A percentile compares a stretch with the other conserved stretches of the same genome.
Evolutionary conservation across 2,329 filamentous ascomycete species (phyloP).

Genomic region (Colletotrichum tanaceti): DNA sequence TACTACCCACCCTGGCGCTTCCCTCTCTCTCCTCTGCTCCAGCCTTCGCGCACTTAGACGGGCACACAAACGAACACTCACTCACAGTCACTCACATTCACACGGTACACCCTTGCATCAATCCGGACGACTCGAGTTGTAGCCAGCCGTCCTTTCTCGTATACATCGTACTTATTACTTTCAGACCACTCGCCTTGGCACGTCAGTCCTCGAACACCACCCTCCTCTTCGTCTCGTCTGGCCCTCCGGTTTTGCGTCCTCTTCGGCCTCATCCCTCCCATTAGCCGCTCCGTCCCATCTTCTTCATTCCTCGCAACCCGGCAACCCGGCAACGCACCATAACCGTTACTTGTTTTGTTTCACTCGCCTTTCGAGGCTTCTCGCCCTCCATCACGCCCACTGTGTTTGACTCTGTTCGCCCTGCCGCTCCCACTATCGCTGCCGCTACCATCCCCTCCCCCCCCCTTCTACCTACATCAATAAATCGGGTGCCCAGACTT

Average conservation of each 20-base stretch:
- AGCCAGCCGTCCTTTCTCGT: not conserved
- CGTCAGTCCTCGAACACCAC: constrained; percentile 23
- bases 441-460: constrained; percentile 2
- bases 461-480: constrained; percentile 17
- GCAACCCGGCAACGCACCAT: constrained; percentile 16
- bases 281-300: constrained; percentile 26
- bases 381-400: constrained; percentile 17
- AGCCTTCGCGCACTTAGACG: not conserved
- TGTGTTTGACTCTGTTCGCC: constrained; percentile 11
- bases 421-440: constrained; percentile 6
- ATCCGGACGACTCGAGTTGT: constrained; percentile 5
- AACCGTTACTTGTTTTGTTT: constrained; percentile 40
- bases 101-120: not conserved
- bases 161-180: too few species aligned
- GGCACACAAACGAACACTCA: not conserved
- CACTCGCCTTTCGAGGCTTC: constrained; percentile 33
- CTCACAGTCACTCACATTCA: too few species aligned
- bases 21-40: not conserved
- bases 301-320: constrained; percentile 22
- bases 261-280: constrained; percentile 2
- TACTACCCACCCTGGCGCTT: not conserved
- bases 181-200: constrained; percentile 35
- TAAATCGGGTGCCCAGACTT: constrained; percentile 34
- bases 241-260: constrained; percentile 1
- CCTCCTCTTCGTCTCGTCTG: constrained; percentile 10